Evolutionary conservation across 805 yeast genomes (phyloP), one percentile per base, ranked within the genome.

Genomic region (Candida cerambycidarum): DNA sequence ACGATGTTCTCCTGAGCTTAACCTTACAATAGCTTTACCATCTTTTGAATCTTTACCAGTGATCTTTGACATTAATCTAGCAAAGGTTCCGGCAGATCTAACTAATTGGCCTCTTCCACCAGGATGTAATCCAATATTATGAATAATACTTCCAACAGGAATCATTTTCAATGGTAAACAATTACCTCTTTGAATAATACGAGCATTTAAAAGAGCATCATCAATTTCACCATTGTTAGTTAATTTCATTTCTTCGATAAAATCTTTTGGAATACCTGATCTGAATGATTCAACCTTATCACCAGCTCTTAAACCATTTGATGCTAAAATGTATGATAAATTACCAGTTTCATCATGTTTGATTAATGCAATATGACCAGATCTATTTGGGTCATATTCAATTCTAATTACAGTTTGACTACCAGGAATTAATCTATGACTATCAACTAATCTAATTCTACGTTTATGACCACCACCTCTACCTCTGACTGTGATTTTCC

Each of bases 381-480:
- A 79, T 72, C 99, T 80, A 56, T 86, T 86, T 38, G 99, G 99
- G 66, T 93, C 99, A 59, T 89, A 89, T 65, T 93, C 99, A 46
- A 93, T 87, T 62, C 99, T 76, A 49, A 82, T 69, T 16, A 93
- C 97, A 24, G 78, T 75, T 55, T 88, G 93, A 33, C 75, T 76
- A 19, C 97, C 98, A 1, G 82, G 66, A 3, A 62, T 75, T 30
- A 62, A 56, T 58, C 99, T 78, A 54, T 73, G 68, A 56, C 82
- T 83, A 65, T 93, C 99, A 16, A 93, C 76, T 25, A 87, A 62
- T 56, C 99, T 79, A 30, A 87, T 75, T 65, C 99, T 80, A 58
- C 92, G 83, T 63, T 86, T 87, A 62, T 86, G 93, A 27, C 98
- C 98, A 56, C 99, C 99, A 62, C 98, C 99, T 63, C 95, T 81